Evolutionary conservation across 2,329 filamentous ascomycete species (phyloP).

Genomic region (Teratosphaeria nubilosa): DNA sequence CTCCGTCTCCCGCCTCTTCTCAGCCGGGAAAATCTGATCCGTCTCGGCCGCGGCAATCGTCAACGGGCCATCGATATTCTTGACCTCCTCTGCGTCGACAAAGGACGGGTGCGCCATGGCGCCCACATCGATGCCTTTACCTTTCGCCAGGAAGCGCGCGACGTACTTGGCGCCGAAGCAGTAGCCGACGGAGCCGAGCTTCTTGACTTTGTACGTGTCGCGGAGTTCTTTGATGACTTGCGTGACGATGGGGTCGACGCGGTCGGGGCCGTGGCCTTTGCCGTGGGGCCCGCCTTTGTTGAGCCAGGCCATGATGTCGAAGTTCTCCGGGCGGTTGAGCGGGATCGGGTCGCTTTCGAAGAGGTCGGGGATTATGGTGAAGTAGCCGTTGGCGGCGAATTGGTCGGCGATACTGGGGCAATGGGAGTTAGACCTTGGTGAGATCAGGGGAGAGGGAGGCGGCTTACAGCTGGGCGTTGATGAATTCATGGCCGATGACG

Average conservation of each 20-base stretch:
- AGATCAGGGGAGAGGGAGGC: no score
- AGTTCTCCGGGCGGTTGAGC: constrained; percentile 42
- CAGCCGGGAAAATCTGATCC: constrained; percentile 49
- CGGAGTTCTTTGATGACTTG: constrained; percentile 38
- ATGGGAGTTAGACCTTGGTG: no score
- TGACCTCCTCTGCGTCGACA: constrained; percentile 52
- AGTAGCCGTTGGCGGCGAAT: constrained; percentile 63
- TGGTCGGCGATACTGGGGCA: constrained; percentile 53
- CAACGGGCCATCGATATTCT: constrained; percentile 46
- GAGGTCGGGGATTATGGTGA: constrained; percentile 58
- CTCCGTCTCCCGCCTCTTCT: constrained; percentile 49
- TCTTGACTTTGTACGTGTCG: constrained; percentile 37
- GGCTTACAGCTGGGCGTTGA: constrained; percentile 36
- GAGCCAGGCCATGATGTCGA: constrained; percentile 44
- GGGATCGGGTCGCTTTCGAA: constrained; percentile 56
- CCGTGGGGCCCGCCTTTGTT: constrained; percentile 18
- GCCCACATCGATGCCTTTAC: constrained; percentile 54
- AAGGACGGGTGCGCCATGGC: constrained; percentile 71
- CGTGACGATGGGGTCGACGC: constrained; percentile 45
- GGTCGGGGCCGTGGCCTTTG: constrained; percentile 30
- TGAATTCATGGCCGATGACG: constrained; percentile 47
- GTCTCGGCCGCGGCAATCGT: constrained; percentile 55
- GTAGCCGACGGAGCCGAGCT: constrained; percentile 35
- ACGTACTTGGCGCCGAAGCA: constrained; percentile 47
- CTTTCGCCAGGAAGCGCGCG: constrained; percentile 49